Evolutionary conservation across 2,329 filamentous ascomycete species (phyloP).

Genomic region (Fusarium redolens): DNA sequence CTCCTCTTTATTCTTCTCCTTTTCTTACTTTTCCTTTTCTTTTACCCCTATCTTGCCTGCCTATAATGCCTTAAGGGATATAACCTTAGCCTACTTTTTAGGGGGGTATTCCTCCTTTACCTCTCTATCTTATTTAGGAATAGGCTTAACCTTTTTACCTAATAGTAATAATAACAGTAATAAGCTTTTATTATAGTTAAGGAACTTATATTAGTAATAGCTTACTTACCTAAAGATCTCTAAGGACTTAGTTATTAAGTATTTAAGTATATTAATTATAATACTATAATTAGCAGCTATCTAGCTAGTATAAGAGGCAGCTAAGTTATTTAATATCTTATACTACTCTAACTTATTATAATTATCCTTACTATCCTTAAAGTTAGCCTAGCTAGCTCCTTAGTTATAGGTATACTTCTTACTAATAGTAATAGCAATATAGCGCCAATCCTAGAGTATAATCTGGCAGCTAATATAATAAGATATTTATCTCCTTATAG

Average conservation of each 20-base stretch:
- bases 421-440: not conserved
- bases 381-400: not conserved
- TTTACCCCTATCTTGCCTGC: not conserved
- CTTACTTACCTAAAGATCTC: not conserved
- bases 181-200: not conserved
- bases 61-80: not conserved
- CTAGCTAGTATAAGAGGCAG: not conserved
- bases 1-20: not conserved
- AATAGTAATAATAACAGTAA: not conserved
- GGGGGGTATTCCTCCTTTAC: not conserved
- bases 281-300: not conserved
- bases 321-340: not conserved
- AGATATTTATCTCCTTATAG: not conserved
- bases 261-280: not conserved
- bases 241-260: not conserved
- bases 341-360: not conserved
- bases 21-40: not conserved
- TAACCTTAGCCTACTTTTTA: not conserved
- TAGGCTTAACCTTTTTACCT: not conserved
- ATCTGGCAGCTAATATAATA: not conserved
- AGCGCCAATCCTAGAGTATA: not conserved
- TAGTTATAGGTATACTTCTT: not conserved
- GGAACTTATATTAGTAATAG: not conserved
- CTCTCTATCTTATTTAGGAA: not conserved
- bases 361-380: too few species aligned